Evolutionary conservation across 352 stramenopile genomes (phyloP).

Genomic region (Globisporangium apiculatum): DNA sequence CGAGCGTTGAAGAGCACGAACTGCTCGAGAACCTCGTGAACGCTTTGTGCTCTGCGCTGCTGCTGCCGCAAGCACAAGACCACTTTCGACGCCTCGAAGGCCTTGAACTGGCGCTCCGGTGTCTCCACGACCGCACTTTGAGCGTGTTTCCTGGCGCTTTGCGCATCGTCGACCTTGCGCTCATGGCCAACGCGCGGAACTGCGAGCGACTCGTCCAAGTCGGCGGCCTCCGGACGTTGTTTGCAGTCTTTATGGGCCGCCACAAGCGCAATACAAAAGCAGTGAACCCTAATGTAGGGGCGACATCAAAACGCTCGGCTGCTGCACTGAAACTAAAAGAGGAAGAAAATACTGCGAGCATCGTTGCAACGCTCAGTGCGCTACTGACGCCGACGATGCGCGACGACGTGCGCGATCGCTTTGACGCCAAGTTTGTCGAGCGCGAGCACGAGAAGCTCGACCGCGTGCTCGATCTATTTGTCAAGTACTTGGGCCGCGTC

Average conservation of each 20-base stretch:
- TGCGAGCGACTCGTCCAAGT: constrained; percentile 68
- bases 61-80: constrained; percentile 31
- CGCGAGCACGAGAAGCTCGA: constrained; percentile 81
- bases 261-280: constrained; percentile 9
- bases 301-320: constrained; percentile 14
- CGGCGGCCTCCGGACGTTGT: constrained; percentile 51
- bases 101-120: constrained; percentile 91
- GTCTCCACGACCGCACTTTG: constrained; percentile 81
- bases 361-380: constrained; percentile 62
- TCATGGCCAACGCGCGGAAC: constrained; percentile 50
- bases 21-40: constrained; percentile 92
- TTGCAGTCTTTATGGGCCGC: constrained; percentile 73
- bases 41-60: constrained; percentile 74
- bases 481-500: constrained; percentile 62
- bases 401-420: constrained; percentile 48
- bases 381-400: constrained; percentile 36
- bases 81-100: constrained; percentile 78
- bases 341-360: constrained; percentile 57
- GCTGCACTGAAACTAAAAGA: constrained; percentile 23
- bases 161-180: constrained; percentile 50
- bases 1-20: constrained; percentile 83
- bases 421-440: constrained; percentile 81
- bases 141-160: constrained; percentile 50
- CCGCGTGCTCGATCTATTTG: constrained; percentile 68
- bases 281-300: constrained; percentile 12